Evolutionary conservation across 352 stramenopile species (phyloP).

Genomic region (Thalassiosira mediterranea): DNA sequence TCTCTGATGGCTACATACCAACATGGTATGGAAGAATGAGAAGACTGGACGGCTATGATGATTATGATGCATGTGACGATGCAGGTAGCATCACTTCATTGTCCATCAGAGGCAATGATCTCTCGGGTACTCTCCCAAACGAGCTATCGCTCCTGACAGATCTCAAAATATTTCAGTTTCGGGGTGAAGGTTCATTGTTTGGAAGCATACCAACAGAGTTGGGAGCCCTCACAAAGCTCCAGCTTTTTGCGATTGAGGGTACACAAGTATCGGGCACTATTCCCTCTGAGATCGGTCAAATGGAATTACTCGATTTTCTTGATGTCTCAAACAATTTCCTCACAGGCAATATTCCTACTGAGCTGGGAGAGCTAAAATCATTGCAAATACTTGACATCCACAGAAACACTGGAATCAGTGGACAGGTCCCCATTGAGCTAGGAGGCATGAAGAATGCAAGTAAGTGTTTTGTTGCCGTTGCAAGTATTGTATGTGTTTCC

Average conservation of each 20-base stretch:
- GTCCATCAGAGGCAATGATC: background rate
- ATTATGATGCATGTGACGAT: background rate
- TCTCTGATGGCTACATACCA: background rate
- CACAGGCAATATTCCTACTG: background rate
- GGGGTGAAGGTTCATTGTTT: background rate
- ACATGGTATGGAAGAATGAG: background rate
- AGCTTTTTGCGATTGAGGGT: background rate
- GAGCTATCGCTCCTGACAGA: background rate
- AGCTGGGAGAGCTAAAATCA: background rate
- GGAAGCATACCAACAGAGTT: background rate
- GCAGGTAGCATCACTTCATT: background rate
- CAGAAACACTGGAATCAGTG: background rate
- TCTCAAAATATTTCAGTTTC: background rate
- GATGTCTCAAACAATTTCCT: constrained; percentile 1
- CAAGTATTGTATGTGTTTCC: background rate
- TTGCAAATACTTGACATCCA: background rate
- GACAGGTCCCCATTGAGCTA: background rate
- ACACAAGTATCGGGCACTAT: background rate
- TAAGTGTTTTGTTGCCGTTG: background rate
- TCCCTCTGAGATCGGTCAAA: background rate
- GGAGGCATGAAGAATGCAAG: background rate
- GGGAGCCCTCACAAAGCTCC: background rate
- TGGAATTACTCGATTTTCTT: background rate
- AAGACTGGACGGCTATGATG: background rate
- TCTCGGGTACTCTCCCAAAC: background rate